A percentile compares a stretch with the other conserved stretches of the same genome.
These are phyloP conservation scores for Aspergillus neotritici DNA, from an alignment of 2,329 filamentous ascomycete genomes.

Conservation along the genomic window DNA sequence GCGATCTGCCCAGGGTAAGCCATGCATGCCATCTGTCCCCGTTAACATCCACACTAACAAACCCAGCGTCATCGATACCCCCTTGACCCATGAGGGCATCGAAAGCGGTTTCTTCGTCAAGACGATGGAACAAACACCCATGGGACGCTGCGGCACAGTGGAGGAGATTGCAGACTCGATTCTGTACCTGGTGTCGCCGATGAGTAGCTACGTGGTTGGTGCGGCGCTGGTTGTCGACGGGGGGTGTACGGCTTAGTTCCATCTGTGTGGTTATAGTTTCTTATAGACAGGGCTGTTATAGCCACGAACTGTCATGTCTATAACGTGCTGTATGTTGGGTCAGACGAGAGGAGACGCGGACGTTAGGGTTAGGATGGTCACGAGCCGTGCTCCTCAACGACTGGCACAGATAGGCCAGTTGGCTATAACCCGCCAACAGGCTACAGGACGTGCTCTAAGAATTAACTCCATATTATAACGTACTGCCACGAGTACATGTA, in stretches of 20 bases:
- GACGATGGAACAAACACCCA: constrained; percentile 44
- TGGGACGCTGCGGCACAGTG: constrained; percentile 44
- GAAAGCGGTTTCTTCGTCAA: constrained; percentile 13
- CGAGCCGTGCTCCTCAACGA: too few species aligned
- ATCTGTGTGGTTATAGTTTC: too few species aligned
- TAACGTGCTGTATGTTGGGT: too few species aligned
- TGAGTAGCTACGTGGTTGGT: constrained; percentile 43
- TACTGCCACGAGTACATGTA: too few species aligned
- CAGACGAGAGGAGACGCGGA: too few species aligned
- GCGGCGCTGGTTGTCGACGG: constrained; percentile 23
- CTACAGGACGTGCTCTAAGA: too few species aligned
- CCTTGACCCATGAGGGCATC: constrained; percentile 15
- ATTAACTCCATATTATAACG: too few species aligned
- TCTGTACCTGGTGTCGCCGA: constrained; percentile 39
- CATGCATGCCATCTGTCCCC: constrained; percentile 11
- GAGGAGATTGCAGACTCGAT: constrained; percentile 54
- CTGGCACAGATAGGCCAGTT: too few species aligned
- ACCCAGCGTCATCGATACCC: constrained; percentile 20
- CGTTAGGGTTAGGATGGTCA: too few species aligned
- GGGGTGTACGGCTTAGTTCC: constrained; percentile 18
- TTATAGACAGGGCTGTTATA: too few species aligned
- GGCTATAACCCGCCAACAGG: too few species aligned
- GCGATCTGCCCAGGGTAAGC: constrained; percentile 50
- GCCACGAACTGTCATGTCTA: too few species aligned
- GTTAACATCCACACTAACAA: not conserved